phyloP scores from a whole-genome alignment of 164 flowering plant species.

The Aristolochia contorta region DNA sequence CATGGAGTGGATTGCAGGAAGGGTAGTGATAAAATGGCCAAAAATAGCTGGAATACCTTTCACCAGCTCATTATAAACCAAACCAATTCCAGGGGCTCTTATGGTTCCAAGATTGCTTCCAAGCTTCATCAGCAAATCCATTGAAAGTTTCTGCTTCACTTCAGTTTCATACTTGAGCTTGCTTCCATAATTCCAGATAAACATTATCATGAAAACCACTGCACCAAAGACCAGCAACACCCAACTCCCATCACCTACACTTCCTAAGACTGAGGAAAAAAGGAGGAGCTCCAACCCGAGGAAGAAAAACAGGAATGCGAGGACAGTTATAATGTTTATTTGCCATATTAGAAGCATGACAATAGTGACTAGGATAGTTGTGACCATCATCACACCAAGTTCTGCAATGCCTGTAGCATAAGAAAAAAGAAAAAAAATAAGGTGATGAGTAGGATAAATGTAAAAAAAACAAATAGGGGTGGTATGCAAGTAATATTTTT shows the following conservation, averaged over 20 bases:
- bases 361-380: constrained; percentile 72
- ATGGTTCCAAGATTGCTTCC: constrained; percentile 87
- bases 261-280: constrained; percentile 83
- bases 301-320: constrained; percentile 56
- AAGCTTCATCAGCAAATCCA: constrained; percentile 71
- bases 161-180: constrained; percentile 97
- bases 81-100: constrained; percentile 95
- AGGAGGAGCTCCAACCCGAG: constrained; percentile 74
- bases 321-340: constrained; percentile 67
- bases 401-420: constrained; percentile 74
- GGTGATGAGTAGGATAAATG: not conserved
- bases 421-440: constrained; percentile 7
- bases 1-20: constrained; percentile 98
- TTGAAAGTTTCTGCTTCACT: constrained; percentile 82
- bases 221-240: constrained; percentile 73
- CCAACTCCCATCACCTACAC: constrained; percentile 96
- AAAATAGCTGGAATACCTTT: constrained; percentile 94
- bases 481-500: not conserved
- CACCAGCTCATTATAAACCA: constrained; percentile 87
- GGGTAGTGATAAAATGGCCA: constrained; percentile 92
- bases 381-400: constrained; percentile 96
- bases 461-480: not conserved
- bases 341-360: constrained; percentile 99
- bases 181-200: constrained; percentile 94
- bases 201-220: constrained; percentile 75